These are phyloP conservation scores for Anthracocystis walkeri DNA, from an alignment of 1,284 basidiomycete genomes.

Conservation along the genomic window DNA sequence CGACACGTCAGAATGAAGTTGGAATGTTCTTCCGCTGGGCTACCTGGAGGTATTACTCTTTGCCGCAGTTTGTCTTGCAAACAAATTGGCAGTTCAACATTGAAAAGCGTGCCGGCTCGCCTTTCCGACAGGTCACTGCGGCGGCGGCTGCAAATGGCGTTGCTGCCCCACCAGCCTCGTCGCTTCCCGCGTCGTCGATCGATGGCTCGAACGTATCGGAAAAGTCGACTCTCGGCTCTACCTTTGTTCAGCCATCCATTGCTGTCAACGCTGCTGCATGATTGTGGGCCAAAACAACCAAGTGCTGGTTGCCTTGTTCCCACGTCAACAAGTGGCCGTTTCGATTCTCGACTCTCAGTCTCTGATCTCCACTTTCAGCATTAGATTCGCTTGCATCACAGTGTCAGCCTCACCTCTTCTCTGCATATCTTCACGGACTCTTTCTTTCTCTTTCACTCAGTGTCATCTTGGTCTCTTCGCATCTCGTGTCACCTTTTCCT, in stretches of 20 bases:
- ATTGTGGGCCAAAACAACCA: neutral
- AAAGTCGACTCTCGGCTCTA: constrained; percentile 16
- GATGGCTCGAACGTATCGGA: constrained; percentile 17
- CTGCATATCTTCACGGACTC: neutral
- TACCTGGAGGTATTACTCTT: constrained; percentile 58
- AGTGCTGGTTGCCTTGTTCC: constrained; percentile 3
- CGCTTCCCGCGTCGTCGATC: constrained; percentile 1
- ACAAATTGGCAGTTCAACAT: constrained; percentile 54
- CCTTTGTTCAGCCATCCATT: constrained; percentile 14
- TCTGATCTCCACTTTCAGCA: neutral
- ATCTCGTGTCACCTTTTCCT: constrained; percentile 1
- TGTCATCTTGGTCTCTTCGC: neutral
- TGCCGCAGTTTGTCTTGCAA: constrained; percentile 60
- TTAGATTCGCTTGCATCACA: neutral
- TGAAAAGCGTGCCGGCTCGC: constrained; percentile 57
- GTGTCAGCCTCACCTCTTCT: neutral
- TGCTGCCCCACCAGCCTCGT: neutral
- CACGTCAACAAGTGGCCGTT: neutral
- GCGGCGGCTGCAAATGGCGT: neutral
- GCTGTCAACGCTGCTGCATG: constrained; percentile 41
- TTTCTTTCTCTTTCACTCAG: neutral
- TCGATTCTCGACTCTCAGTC: neutral
- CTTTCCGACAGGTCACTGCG: constrained; percentile 34
- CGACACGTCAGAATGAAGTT: constrained; percentile 55
- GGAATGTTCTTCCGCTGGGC: constrained; percentile 66